These are phyloP conservation scores for Pseudogymnoascus destructans DNA, from an alignment of 2,329 filamentous ascomycete genomes.

Conservation along the genomic window DNA sequence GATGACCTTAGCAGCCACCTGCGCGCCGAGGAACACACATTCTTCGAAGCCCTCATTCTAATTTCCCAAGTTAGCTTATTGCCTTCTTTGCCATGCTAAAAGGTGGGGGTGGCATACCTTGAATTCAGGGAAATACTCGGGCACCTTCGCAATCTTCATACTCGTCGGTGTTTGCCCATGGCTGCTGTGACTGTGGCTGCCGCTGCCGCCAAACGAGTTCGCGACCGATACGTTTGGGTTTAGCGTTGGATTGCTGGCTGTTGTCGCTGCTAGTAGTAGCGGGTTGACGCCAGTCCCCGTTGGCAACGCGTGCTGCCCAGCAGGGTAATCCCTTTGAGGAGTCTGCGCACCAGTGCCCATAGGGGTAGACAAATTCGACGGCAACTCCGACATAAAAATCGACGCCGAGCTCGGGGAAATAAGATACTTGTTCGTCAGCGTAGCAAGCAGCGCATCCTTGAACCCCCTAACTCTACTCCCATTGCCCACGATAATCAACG, in stretches of 20 bases:
- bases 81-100: slow-evolving; percentile 12
- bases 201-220: slow-evolving; percentile 22
- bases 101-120: slow-evolving; percentile 33
- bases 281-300: slow-evolving; percentile 63
- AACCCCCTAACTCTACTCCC: slow-evolving; percentile 64
- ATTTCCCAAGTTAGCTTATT: not conserved
- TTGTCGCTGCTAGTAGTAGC: slow-evolving; percentile 81
- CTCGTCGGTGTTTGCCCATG: slow-evolving; percentile 57
- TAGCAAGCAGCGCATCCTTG: slow-evolving; percentile 74
- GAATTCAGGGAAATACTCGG: slow-evolving; percentile 64
- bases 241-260: slow-evolving; percentile 33
- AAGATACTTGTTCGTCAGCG: slow-evolving; percentile 68
- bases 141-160: slow-evolving; percentile 51
- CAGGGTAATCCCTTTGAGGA: slow-evolving; percentile 43
- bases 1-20: slow-evolving; percentile 58
- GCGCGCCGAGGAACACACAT: slow-evolving; percentile 55
- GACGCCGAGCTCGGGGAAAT: slow-evolving; percentile 86
- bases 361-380: slow-evolving; percentile 84
- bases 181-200: slow-evolving; percentile 42
- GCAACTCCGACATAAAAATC: slow-evolving; percentile 94
- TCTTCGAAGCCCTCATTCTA: slow-evolving; percentile 36
- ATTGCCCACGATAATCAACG: slow-evolving; percentile 81
- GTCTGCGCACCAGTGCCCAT: slow-evolving; percentile 84
- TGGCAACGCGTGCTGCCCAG: slow-evolving; percentile 42
- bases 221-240: slow-evolving; percentile 29